phyloP scores from a whole-genome alignment of 2,329 filamentous ascomycete species.

The Atkinsonella texensis region DNA sequence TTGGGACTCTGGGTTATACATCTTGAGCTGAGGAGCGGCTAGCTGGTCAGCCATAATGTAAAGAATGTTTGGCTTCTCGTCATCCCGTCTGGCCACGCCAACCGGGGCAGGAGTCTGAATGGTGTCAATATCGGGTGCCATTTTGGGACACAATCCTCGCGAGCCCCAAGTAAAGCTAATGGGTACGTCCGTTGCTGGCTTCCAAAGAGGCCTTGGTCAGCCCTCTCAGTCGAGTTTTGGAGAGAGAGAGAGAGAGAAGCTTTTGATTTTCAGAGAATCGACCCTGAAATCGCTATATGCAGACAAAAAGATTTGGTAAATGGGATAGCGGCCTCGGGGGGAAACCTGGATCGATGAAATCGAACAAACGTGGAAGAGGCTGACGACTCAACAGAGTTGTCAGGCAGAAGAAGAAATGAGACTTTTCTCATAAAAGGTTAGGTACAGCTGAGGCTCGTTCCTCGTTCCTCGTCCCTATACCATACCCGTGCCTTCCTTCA shows the following conservation, averaged over 20 bases:
- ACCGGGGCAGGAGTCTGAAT: slow-evolving; percentile 43
- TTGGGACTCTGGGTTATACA: slow-evolving; percentile 78
- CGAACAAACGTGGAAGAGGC: slow-evolving; percentile 3
- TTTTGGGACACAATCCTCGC: slow-evolving; percentile 19
- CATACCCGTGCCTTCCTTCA: background rate
- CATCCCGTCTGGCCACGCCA: slow-evolving; percentile 11
- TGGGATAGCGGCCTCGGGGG: background rate
- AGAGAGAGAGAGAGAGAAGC: background rate
- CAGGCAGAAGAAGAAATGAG: slow-evolving; percentile 9
- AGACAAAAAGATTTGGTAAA: background rate
- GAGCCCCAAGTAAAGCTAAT: background rate
- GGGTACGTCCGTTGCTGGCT: background rate
- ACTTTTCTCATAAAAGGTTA: slow-evolving; percentile 12
- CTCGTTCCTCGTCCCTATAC: slow-evolving; percentile 6
- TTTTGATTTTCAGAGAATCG: background rate
- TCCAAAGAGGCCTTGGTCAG: background rate
- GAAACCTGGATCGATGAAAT: slow-evolving; percentile 1
- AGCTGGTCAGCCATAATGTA: slow-evolving; percentile 98
- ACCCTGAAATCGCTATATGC: background rate
- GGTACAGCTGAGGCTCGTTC: slow-evolving; percentile 11
- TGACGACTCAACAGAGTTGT: slow-evolving; percentile 5
- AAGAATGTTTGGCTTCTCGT: slow-evolving; percentile 29
- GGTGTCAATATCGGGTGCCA: slow-evolving; percentile 67
- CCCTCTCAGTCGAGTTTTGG: background rate
- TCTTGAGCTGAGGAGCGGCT: slow-evolving; percentile 78